Evolutionary conservation across 345 rosid species (phyloP).

Genomic region (Eucalyptus pumila): DNA sequence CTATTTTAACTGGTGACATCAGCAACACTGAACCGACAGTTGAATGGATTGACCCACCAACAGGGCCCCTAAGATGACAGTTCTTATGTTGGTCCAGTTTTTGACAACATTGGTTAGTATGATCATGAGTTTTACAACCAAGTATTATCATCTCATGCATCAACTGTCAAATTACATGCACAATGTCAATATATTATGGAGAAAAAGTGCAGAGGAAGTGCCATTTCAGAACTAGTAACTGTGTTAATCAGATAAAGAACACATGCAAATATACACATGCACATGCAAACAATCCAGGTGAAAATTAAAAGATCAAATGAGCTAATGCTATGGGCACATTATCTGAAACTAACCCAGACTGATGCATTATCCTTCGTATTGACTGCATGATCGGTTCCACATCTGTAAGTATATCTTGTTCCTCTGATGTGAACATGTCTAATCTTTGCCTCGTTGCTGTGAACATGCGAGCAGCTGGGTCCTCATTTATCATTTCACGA

Average conservation of each 20-base stretch:
- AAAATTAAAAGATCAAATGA: not conserved
- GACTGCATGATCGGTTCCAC: slow-evolving; percentile 62
- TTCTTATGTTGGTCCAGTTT: not conserved
- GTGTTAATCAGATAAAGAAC: not conserved
- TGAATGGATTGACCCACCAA: not conserved
- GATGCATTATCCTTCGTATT: slow-evolving; percentile 50
- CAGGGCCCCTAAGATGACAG: not conserved
- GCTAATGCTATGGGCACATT: not conserved
- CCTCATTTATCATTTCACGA: slow-evolving; percentile 15
- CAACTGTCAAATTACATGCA: not conserved
- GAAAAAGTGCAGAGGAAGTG: not conserved
- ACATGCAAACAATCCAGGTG: not conserved
- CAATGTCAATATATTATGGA: not conserved
- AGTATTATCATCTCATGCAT: not conserved
- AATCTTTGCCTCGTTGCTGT: slow-evolving; percentile 59
- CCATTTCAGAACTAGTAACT: not conserved
- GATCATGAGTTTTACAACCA: not conserved
- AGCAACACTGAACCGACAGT: not conserved
- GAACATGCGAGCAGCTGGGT: slow-evolving; percentile 16
- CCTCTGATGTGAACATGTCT: slow-evolving; percentile 77
- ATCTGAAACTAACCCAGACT: slow-evolving; percentile 37
- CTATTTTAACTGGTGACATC: not conserved
- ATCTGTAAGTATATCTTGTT: slow-evolving; percentile 57
- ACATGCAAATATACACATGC: not conserved
- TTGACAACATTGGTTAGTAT: not conserved